These are phyloP conservation scores for Saitoella complicata DNA, from an alignment of 805 yeast genomes.

Conservation along the genomic window DNA sequence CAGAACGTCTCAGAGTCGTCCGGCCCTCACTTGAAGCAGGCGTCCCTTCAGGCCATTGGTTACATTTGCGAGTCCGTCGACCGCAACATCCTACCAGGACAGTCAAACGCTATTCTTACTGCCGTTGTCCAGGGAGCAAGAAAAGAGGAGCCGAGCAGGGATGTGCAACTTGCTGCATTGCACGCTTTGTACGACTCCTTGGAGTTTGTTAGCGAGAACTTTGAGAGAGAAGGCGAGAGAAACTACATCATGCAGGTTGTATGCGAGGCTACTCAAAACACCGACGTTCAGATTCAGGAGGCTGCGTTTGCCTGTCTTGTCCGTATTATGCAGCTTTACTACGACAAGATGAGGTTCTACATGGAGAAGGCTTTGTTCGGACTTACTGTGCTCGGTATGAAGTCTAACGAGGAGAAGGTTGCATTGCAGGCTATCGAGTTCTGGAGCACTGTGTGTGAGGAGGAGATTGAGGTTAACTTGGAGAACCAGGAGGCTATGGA, in stretches of 20 bases:
- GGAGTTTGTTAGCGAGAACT: constrained; percentile 75
- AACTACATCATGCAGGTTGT: constrained; percentile 97
- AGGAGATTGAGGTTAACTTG: constrained; percentile 65
- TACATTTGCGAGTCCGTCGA: constrained; percentile 92
- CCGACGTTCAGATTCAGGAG: constrained; percentile 66
- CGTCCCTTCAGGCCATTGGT: constrained; percentile 79
- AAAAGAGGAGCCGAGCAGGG: constrained; percentile 51
- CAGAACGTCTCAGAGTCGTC: constrained; percentile 69
- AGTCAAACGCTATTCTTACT: constrained; percentile 80
- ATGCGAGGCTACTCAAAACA: constrained; percentile 95
- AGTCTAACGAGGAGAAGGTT: constrained; percentile 64
- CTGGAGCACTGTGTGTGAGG: constrained; percentile 99
- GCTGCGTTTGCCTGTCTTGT: constrained; percentile 94
- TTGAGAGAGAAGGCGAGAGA: constrained; percentile 86
- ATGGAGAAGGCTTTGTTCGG: constrained; percentile 95
- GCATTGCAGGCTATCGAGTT: constrained; percentile 98
- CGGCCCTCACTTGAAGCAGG: constrained; percentile 66
- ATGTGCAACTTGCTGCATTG: constrained; percentile 77
- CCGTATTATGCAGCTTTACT: constrained; percentile 77
- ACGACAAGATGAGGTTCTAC: constrained; percentile 76
- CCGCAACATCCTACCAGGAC: constrained; percentile 61
- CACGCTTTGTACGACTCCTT: constrained; percentile 83
- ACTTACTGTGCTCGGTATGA: constrained; percentile 83
- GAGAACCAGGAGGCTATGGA: constrained; percentile 28
- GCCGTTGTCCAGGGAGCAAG: constrained; percentile 97